These are phyloP conservation scores for Sclerotinia sclerotiorum DNA, from an alignment of 2,329 filamentous ascomycete species.

Conservation along the genomic window DNA sequence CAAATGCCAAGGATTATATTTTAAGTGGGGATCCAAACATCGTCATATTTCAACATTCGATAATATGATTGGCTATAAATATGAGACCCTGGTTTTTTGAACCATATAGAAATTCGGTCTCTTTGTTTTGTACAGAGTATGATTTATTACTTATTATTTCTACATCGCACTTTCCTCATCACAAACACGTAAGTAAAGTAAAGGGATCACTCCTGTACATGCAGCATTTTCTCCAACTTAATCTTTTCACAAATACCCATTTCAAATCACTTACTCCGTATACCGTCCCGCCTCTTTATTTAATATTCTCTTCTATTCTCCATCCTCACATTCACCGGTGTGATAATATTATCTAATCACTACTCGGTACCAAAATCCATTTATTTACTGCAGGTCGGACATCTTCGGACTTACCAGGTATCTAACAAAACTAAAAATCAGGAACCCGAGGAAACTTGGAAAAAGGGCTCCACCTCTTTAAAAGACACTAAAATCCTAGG, in stretches of 20 bases:
- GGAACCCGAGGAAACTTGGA: neutral
- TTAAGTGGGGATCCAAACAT: neutral
- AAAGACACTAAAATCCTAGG: constrained; percentile 8
- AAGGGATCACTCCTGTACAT: neutral
- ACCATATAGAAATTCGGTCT: too few relatives aligned
- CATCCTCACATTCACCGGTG: too few relatives aligned
- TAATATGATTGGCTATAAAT: neutral
- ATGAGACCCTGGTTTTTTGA: neutral
- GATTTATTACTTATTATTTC: neutral
- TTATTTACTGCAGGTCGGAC: neutral
- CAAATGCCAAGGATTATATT: neutral
- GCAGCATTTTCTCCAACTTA: neutral
- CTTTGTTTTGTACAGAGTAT: neutral
- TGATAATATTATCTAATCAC: neutral
- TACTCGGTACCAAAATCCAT: too few relatives aligned
- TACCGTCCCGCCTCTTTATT: too few relatives aligned
- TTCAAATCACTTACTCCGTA: too few relatives aligned
- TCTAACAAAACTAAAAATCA: neutral
- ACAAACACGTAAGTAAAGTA: neutral
- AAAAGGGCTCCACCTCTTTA: constrained; percentile 11
- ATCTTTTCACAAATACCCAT: too few relatives aligned
- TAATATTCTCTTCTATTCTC: neutral
- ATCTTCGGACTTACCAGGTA: neutral
- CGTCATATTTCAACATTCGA: neutral
- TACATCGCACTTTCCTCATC: neutral